Evolutionary conservation across 257 asterid species (phyloP).

Genomic region (Solanum paucissectum): DNA sequence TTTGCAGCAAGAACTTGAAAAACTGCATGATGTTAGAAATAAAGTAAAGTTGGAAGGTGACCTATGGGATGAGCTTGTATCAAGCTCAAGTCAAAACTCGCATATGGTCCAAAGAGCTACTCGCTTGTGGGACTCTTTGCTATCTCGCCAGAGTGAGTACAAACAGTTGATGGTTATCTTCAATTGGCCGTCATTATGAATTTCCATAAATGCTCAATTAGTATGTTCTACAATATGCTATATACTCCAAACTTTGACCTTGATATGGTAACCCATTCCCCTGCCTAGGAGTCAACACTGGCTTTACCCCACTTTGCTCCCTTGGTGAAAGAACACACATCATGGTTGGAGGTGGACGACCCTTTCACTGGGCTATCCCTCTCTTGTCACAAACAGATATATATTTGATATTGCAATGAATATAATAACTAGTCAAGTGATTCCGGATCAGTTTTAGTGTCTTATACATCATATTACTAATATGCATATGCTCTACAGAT

Average conservation of each 20-base stretch:
- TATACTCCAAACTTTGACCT: background rate
- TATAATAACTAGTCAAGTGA: background rate
- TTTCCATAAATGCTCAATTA: background rate
- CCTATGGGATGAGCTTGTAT: slow-evolving; percentile 95
- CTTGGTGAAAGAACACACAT: background rate
- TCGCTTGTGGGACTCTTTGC: slow-evolving; percentile 91
- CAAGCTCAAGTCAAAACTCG: slow-evolving; percentile 97
- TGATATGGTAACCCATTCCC: background rate
- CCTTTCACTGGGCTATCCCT: background rate
- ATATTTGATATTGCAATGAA: background rate
- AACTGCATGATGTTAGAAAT: slow-evolving; percentile 82
- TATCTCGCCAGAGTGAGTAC: slow-evolving; percentile 87
- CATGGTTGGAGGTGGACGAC: background rate
- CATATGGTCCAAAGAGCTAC: slow-evolving; percentile 98
- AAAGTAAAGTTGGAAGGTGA: slow-evolving; percentile 96
- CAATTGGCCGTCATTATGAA: background rate
- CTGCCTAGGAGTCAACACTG: background rate
- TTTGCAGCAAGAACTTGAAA: slow-evolving; percentile 97
- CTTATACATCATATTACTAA: background rate
- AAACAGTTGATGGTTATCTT: background rate
- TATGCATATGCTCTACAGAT: slow-evolving; percentile 30
- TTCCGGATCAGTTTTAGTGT: background rate
- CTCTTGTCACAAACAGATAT: background rate
- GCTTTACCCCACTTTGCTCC: background rate
- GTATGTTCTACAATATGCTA: background rate